Base-by-base conservation (phyloP, 305 asterid species). In the Plantago lanceolata region DNA sequence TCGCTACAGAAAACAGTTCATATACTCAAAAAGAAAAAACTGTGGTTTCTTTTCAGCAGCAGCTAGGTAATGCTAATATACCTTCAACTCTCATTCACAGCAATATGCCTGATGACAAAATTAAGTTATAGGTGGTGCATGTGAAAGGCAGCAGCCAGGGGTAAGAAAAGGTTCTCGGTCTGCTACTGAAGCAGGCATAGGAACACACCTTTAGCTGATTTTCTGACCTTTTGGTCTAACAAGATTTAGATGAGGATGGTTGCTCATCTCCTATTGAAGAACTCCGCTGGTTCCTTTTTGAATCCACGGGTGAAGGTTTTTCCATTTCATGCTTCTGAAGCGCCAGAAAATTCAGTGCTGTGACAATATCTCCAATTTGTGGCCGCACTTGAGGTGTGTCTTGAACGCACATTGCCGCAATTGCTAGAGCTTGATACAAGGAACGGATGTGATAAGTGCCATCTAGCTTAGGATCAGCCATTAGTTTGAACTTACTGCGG, bases 331-430 rank as follows among this genome's bases (percentile, higher is more conserved):
- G 80, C 19, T 44, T 72, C 71, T 80, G 90, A 44, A 85, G 61
- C 18, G 91, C 89, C 61, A 90, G 95, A 67, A 76, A 88, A 62
- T 72, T 82, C 70, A 90, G 50, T 33, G 97, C 96, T 18, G 77
- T 75, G 20, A 84, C 97, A 2, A 90, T 73, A 45, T 90, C 97
- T 5, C 86, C 85, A 35, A 86, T 67, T 20, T 70, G 68, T 5
- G 96, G 97, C 17, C 97, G 82, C 81, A 77, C 63, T 57, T 50
- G 76, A 6, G 96, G 87, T 19, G 81, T 68, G 64, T 86, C 96
- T 66, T 88, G 95, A 48, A 88, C 82, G 55, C 97, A 90, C 96
- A 86, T 88, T 64, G 97, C 95, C 35, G 96, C 89, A 18, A 90
- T 80, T 62, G 95, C 95, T 50, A 90, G 82, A 57, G 92, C 94